Evolutionary conservation across 441 rosid genomes (phyloP), one percentile per base, ranked within the genome.

Genomic region (Codiaeum variegatum): DNA sequence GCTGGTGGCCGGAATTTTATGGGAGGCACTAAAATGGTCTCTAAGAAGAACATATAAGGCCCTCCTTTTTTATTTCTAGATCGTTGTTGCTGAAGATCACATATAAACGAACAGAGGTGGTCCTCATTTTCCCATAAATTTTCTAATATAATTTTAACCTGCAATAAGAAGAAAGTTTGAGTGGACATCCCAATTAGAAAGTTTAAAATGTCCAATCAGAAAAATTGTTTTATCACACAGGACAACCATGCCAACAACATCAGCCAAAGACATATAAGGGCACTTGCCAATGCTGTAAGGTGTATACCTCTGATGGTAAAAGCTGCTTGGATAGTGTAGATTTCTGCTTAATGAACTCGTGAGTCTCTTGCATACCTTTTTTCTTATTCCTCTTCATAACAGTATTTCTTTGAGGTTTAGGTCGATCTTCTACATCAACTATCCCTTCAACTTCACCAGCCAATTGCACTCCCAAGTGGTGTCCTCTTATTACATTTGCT

Each of bases 1-100:
- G 98, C 80, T 4, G 97, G 95, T 5, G 98, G 92, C 62, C 98
- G 89, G 73, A 95, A 95, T 81, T 87, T 95, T 78, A 81, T 93
- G 47, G 99, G 98, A 77, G 97, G 91, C 60, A 93, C 98, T 62
- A 93, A 85, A 82, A 95, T 71, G 67, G 87, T 82, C 70, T 88
- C 91, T 74, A 95, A 71, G 80, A 95, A 93, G 79, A 90, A 95
- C 90, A 91, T 90, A 36, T 83, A 82, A 55, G 83, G 79, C 47
- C 88, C 94, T 31, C 72, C 67, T 71, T 82, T 85, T 75, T 83
- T 83, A 54, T 66, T 82, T 59, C 83, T 82, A 75, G 75, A 83
- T 73, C 82, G 84, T 69, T 76, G 81, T 84, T 85, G 89, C 88
- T 90, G 95, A 82, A 95, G 77, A 80, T 88, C 85, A 81, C 86